Evolutionary conservation across 2,329 filamentous ascomycete species (phyloP).

Genomic region (Didymella glomerata): DNA sequence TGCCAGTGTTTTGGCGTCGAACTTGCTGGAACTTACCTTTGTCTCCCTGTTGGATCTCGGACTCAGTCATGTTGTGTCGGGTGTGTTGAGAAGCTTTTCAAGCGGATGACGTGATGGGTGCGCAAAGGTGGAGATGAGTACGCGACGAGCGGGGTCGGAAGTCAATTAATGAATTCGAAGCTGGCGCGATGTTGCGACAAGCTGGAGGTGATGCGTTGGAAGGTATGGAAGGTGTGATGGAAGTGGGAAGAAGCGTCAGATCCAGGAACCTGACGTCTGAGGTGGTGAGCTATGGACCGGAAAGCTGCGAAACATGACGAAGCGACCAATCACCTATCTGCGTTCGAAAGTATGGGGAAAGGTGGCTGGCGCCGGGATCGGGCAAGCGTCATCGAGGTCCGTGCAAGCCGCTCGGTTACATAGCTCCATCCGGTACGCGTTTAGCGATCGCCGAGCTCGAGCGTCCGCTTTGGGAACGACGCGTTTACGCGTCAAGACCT

Average conservation of each 20-base stretch:
- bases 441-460: conserved; percentile 12
- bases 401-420: conserved; percentile 33
- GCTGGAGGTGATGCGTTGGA: conserved; percentile 36
- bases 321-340: conserved; percentile 39
- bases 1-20: neutral
- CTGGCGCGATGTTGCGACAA: conserved; percentile 26
- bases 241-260: conserved; percentile 31
- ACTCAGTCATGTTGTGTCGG: conserved; percentile 46
- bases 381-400: conserved; percentile 42
- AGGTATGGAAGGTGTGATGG: conserved; percentile 29
- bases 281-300: conserved; percentile 41
- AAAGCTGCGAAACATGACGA: conserved; percentile 43
- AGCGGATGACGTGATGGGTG: conserved; percentile 44
- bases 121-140: conserved; percentile 30
- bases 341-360: conserved; percentile 35
- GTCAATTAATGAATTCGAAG: conserved; percentile 40
- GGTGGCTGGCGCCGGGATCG: conserved; percentile 39
- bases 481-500: conserved; percentile 1
- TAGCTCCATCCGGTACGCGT: conserved; percentile 11
- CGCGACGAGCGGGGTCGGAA: conserved; percentile 28
- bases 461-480: conserved; percentile 10
- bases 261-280: conserved; percentile 29
- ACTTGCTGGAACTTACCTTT: conserved; percentile 40
- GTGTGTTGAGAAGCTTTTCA: conserved; percentile 24
- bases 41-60: conserved; percentile 48